phyloP scores from a whole-genome alignment of 176 grass and related monocot species.

The Areca catechu region DNA sequence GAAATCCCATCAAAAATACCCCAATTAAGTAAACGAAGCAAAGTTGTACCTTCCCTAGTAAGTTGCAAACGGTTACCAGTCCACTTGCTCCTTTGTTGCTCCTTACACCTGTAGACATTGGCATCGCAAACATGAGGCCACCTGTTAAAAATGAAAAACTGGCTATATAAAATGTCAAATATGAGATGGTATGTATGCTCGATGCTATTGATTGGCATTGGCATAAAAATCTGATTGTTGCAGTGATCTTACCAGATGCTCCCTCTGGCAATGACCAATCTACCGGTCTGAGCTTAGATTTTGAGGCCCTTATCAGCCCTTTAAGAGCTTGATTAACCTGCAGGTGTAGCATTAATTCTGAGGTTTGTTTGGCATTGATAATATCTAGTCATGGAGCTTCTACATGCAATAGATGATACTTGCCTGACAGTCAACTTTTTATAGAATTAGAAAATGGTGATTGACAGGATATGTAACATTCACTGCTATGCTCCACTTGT shows the following conservation, averaged over 20 bases:
- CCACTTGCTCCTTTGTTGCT: constrained; percentile 19
- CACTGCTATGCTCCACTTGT: too few relatives aligned
- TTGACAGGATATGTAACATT: too few relatives aligned
- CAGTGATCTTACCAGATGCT: constrained; percentile 17
- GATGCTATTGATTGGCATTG: too few relatives aligned
- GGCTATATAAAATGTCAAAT: too few relatives aligned
- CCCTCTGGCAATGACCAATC: constrained; percentile 47
- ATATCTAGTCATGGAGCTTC: too few relatives aligned
- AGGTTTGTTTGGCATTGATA: not conserved
- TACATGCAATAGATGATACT: too few relatives aligned
- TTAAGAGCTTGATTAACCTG: constrained; percentile 62
- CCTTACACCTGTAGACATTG: constrained; percentile 1
- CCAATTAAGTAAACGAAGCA: constrained; percentile 51
- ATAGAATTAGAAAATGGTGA: too few relatives aligned
- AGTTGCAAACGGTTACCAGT: constrained; percentile 20
- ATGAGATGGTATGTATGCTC: too few relatives aligned
- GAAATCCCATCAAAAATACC: constrained; percentile 27
- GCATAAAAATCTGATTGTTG: too few relatives aligned
- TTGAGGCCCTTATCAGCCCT: constrained; percentile 60
- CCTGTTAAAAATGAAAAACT: constrained; percentile 16
- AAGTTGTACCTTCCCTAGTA: constrained; percentile 49
- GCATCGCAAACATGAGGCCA: not conserved
- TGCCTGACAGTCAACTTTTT: too few relatives aligned
- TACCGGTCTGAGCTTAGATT: constrained; percentile 38
- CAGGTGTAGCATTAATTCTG: not conserved